These are phyloP conservation scores for Pleurotus salmoneostramineus DNA, from an alignment of 768 basidiomycete species.

Conservation along the genomic window DNA sequence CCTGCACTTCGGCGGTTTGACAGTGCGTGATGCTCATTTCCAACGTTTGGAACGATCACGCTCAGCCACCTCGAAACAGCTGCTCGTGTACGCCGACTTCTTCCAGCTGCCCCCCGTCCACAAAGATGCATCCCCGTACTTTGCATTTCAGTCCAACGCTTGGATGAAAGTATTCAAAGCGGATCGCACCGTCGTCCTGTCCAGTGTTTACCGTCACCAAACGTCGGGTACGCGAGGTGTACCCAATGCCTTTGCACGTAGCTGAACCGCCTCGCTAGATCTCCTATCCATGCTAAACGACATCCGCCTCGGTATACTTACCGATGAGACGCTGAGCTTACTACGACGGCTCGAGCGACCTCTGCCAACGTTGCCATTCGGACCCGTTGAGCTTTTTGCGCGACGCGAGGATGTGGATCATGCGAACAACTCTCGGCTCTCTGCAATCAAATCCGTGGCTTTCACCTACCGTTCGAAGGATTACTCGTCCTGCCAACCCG, in stretches of 20 bases:
- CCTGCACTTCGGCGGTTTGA: no score
- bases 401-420: conserved; percentile 64
- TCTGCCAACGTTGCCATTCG: conserved; percentile 16
- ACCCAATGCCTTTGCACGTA: not conserved
- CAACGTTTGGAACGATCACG: no score
- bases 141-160: conserved; percentile 66
- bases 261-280: conserved; percentile 25
- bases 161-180: conserved; percentile 51
- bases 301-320: conserved; percentile 53
- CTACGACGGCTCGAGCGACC: conserved; percentile 13
- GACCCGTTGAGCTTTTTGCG: conserved; percentile 57
- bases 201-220: conserved; percentile 73
- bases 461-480: conserved; percentile 50
- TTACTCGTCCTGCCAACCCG: conserved; percentile 34
- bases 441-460: conserved; percentile 36
- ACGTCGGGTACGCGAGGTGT: conserved; percentile 46
- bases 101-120: conserved; percentile 80
- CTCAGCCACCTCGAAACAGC: conserved; percentile 24
- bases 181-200: conserved; percentile 58
- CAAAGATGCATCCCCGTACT: conserved; percentile 48
- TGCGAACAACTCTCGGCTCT: conserved; percentile 57
- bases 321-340: conserved; percentile 20
- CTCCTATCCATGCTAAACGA: conserved; percentile 76
- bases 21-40: no score
- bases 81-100: conserved; percentile 79